phyloP scores from a whole-genome alignment of 768 basidiomycete genomes.

The Boletus eberwhitei region DNA sequence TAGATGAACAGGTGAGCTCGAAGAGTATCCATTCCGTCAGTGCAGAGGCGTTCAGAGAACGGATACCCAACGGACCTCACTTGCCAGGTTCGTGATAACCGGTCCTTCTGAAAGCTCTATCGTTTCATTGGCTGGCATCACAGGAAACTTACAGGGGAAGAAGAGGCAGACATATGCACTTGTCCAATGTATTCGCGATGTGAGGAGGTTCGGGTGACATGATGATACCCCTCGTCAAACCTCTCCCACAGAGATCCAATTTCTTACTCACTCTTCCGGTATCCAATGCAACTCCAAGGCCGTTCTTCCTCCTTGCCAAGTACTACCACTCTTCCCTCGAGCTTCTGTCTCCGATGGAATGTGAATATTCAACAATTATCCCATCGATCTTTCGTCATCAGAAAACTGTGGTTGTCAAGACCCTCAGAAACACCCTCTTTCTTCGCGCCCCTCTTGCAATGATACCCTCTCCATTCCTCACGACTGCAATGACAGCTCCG shows the following conservation, averaged over 20 bases:
- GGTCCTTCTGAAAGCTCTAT: constrained; percentile 42
- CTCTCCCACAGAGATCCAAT: constrained; percentile 53
- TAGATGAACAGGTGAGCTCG: constrained; percentile 4
- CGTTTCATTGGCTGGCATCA: constrained; percentile 59
- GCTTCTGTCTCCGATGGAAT: constrained; percentile 51
- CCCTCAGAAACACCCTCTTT: constrained; percentile 50
- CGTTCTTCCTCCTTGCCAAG: constrained; percentile 43
- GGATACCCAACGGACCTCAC: constrained; percentile 49
- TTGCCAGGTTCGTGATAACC: constrained; percentile 47
- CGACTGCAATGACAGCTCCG: constrained; percentile 59
- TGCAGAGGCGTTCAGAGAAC: constrained; percentile 41
- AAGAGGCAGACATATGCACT: constrained; percentile 44
- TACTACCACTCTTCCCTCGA: constrained; percentile 49
- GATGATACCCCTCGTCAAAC: constrained; percentile 62
- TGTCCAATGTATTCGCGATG: constrained; percentile 32
- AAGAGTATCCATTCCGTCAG: constrained; percentile 30
- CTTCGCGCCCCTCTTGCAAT: constrained; percentile 35
- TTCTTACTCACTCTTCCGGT: constrained; percentile 50
- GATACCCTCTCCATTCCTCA: constrained; percentile 48
- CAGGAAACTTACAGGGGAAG: constrained; percentile 40
- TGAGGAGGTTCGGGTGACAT: constrained; percentile 38
- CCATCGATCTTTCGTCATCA: constrained; percentile 65
- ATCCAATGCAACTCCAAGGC: constrained; percentile 18
- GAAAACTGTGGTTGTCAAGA: constrained; percentile 47
- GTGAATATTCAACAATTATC: constrained; percentile 52